Evolutionary conservation across 2,329 filamentous ascomycete genomes (phyloP), one percentile per base, ranked within the genome.

Genomic region (Microascus cirrosus): DNA sequence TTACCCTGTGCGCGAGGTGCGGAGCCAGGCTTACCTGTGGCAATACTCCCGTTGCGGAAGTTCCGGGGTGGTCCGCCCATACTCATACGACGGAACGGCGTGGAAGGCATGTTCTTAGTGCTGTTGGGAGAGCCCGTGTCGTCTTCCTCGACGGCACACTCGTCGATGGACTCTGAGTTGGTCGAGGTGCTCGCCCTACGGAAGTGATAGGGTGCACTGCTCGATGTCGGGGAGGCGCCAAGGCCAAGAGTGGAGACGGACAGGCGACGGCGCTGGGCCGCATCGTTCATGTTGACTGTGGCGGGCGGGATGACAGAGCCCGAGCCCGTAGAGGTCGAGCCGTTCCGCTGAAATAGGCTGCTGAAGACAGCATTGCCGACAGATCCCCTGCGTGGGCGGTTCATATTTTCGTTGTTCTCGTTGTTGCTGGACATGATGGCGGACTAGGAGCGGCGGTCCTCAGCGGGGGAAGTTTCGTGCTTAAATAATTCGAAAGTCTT

Each of bases 11-110:
- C 65, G 60, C 72, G 72, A 65, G 67, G 70, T 57, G 67, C 67
- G 59, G 69, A 66, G 55, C 72, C 64, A 56, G 65, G 65, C 78
- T 80, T 83, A 84, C 82, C 84, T 74, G 82, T 82, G 67, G 81
- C 83, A 68, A 84, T 78, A 68, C 84, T 86, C 66, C 78, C 77
- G 39, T 74, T 73, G 57, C 76, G 72, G 61, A 69, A 74, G 61
- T 75, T 75, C 64, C 85, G 86, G 65, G 89, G 82, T 71, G 84
- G 81, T 71, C 91, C 77, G 63, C 89, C 89, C 67, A 96, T 95
- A 73, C 92, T 96, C 77, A 96, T 85, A 60, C 92, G 87, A 64
- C 92, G 86, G 68, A 92, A 93, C 36, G 91, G 89, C 13, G 87
- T 89, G 57, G 77, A 80, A 36, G 89, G 85, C 18, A 80, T 78